These are phyloP conservation scores for Tubosaeta sp. DNA, from an alignment of 768 basidiomycete genomes.

Conservation along the genomic window DNA sequence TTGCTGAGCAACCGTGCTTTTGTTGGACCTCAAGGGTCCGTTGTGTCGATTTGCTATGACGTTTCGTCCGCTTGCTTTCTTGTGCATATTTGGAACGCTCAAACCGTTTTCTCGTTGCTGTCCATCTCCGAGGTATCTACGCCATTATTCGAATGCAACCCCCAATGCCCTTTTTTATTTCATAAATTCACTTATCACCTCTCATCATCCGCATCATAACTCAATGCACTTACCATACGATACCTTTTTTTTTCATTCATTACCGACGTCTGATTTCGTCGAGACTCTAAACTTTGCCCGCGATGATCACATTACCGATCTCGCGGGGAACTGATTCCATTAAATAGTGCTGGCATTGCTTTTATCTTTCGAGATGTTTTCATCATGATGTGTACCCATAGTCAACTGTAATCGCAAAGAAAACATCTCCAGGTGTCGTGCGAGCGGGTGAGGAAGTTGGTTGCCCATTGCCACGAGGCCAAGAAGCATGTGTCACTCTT, in stretches of 20 bases:
- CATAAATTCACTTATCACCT: slow-evolving; percentile 9
- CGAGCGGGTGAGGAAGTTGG: not conserved
- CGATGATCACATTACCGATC: not conserved
- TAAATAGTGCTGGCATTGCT: not conserved
- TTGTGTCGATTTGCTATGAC: slow-evolving; percentile 5
- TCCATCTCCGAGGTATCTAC: not conserved
- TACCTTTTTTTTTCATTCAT: slow-evolving; percentile 3
- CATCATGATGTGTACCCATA: not conserved
- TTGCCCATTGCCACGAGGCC: not conserved
- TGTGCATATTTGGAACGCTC: slow-evolving; percentile 21
- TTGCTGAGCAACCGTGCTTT: slow-evolving; percentile 3
- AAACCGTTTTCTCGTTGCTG: not conserved
- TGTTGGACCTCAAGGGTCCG: slow-evolving; percentile 4
- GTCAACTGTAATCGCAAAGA: not conserved
- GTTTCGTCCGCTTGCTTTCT: slow-evolving; percentile 16
- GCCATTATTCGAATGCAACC: not conserved
- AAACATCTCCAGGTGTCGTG: not conserved
- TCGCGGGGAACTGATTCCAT: not conserved
- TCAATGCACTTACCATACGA: slow-evolving; percentile 2
- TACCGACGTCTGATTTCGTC: not conserved
- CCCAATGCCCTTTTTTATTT: slow-evolving; percentile 11
- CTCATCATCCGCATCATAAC: not conserved
- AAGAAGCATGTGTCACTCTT: not conserved
- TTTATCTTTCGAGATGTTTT: not conserved
- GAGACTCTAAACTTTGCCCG: not conserved